Base-by-base conservation (phyloP, 1,139 yeast species). In the Yamadazyma dendronema region DNA sequence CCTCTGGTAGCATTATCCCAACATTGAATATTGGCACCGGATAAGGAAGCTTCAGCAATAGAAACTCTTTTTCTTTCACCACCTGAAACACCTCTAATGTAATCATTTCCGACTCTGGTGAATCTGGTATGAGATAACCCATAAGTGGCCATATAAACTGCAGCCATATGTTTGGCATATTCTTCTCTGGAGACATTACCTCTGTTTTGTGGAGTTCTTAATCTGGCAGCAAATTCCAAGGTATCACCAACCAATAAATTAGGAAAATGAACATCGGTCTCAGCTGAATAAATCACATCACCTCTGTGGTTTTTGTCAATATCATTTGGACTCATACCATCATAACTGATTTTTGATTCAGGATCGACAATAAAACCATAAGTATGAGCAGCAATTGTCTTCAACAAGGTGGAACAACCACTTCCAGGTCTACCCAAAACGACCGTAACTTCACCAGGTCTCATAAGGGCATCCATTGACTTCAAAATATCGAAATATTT, bases 1-100 rank as follows among this genome's bases (percentile, higher is more conserved):
- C 83, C 83, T 60, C 82, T 69, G 7, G 82, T 77, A 4, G 82
- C 77, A 45, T 77, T 77, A 56, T 77, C 83, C 83, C 83, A 77
- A 56, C 81, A 76, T 54, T 75, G 72, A 10, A 68, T 37, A 38
- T 57, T 59, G 9, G 72, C 62, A 17, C 68, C 67, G 42, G 61
- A 55, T 36, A 66, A 52, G 6, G 67, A 58, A 6, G 56, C 72
- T 48, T 68, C 74, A 15, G 72, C 72, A 44, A 68, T 67, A 4
- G 72, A 65, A 22, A 68, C 74, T 50, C 74, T 53, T 50, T 68
- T 68, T 41, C 74, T 51, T 47, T 68, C 74, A 50, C 74, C 74
- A 38, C 74, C 74, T 15, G 72, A 63, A 36, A 64, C 67, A 37
- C 71, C 71, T 46, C 68, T 52, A 11, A 64, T 52, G 38, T 54